These are phyloP conservation scores for Simplicillium sp. DNA, from an alignment of 2,329 filamentous ascomycete genomes.

Conservation along the genomic window DNA sequence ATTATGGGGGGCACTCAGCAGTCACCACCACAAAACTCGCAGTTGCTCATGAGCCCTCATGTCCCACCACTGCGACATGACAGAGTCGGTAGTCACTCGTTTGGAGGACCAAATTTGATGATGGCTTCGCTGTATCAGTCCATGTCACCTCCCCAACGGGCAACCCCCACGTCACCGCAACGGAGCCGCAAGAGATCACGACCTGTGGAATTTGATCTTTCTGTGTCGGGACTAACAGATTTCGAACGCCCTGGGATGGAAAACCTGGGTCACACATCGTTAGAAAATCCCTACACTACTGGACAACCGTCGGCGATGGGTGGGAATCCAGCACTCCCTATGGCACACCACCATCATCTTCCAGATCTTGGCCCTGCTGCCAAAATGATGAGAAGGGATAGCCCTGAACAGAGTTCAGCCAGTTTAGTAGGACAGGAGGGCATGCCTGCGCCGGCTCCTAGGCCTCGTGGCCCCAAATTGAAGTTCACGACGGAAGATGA, in stretches of 20 bases:
- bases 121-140: slow-evolving; percentile 43
- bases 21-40: slow-evolving; percentile 4
- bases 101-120: slow-evolving; percentile 37
- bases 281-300: slow-evolving; percentile 43
- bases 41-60: slow-evolving; percentile 6
- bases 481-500: slow-evolving; percentile 94
- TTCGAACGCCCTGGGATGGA: slow-evolving; percentile 47
- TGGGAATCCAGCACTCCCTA: slow-evolving; percentile 10
- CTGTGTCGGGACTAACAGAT: slow-evolving; percentile 37
- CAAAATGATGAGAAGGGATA: slow-evolving; percentile 57
- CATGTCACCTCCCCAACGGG: slow-evolving; percentile 29
- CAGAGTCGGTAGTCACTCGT: slow-evolving; percentile 44
- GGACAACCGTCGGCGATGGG: slow-evolving; percentile 22
- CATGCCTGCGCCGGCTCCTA: slow-evolving; percentile 74
- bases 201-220: slow-evolving; percentile 50
- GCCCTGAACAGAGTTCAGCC: slow-evolving; percentile 52
- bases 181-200: slow-evolving; percentile 40
- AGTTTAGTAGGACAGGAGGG: slow-evolving; percentile 79
- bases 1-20: slow-evolving; percentile 2
- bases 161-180: slow-evolving; percentile 19
- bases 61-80: slow-evolving; percentile 48
- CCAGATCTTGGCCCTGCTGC: slow-evolving; percentile 63
- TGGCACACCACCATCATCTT: slow-evolving; percentile 61
- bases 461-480: slow-evolving; percentile 78
- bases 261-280: slow-evolving; percentile 41